These are phyloP conservation scores for Candida methanosorbosa DNA, from an alignment of 805 yeast species.

Conservation along the genomic window DNA sequence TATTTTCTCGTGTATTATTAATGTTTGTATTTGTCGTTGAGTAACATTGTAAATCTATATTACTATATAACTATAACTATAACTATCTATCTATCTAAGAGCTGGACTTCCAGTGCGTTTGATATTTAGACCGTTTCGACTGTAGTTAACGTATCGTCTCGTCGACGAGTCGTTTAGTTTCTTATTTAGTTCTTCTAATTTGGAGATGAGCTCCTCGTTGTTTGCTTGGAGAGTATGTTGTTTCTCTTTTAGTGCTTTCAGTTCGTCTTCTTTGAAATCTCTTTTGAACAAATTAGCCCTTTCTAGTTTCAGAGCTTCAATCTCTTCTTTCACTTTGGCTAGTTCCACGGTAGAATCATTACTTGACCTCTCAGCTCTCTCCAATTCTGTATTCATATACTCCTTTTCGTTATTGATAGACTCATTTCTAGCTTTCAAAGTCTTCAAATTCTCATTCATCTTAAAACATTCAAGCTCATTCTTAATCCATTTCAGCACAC, in stretches of 20 bases:
- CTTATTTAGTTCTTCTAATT: slow-evolving; percentile 10
- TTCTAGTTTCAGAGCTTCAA: neutral
- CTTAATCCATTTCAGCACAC: slow-evolving; percentile 24
- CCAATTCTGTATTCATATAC: slow-evolving; percentile 55
- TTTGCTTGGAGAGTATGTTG: neutral
- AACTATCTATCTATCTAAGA: neutral
- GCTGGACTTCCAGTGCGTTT: slow-evolving; percentile 4
- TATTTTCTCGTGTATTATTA: neutral
- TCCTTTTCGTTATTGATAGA: slow-evolving; percentile 48
- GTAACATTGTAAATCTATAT: neutral
- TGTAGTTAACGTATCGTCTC: slow-evolving; percentile 17
- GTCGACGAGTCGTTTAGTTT: slow-evolving; percentile 11
- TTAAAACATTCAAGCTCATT: slow-evolving; percentile 36
- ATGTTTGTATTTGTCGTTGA: neutral
- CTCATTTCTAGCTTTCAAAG: slow-evolving; percentile 32
- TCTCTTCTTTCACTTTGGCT: slow-evolving; percentile 1
- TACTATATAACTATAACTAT: neutral
- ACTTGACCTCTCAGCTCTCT: slow-evolving; percentile 42
- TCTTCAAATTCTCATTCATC: slow-evolving; percentile 36
- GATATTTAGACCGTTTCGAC: slow-evolving; percentile 13
- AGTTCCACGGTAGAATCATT: slow-evolving; percentile 32
- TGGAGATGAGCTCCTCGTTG: slow-evolving; percentile 6
- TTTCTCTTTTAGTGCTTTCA: slow-evolving; percentile 3
- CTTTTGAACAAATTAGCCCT: neutral
- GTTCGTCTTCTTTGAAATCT: slow-evolving; percentile 3